phyloP scores from a whole-genome alignment of 768 basidiomycete species.

The Mycena rosella region DNA sequence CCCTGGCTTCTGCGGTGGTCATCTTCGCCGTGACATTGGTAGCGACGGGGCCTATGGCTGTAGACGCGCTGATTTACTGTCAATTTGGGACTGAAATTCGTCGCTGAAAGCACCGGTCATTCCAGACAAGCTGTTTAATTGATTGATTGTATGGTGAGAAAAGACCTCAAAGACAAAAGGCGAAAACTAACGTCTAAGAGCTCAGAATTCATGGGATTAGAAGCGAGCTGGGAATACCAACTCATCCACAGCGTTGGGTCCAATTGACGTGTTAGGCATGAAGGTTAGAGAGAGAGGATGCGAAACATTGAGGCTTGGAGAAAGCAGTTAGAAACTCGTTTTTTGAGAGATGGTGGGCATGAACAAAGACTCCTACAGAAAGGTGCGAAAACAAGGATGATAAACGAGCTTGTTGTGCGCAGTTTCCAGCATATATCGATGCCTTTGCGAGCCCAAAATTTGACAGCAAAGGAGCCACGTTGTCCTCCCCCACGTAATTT shows the following conservation, averaged over 20 bases:
- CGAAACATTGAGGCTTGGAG: conserved; percentile 64
- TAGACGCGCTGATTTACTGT: conserved; percentile 70
- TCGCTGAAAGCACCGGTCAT: conserved; percentile 82
- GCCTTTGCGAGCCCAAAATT: conserved; percentile 65
- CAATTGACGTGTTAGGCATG: conserved; percentile 63
- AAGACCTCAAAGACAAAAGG: neutral
- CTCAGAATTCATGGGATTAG: conserved; percentile 14
- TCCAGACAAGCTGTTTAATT: conserved; percentile 66
- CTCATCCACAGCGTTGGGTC: conserved; percentile 70
- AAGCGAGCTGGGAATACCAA: conserved; percentile 44
- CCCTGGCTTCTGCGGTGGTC: too few relatives aligned
- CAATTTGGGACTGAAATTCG: conserved; percentile 68
- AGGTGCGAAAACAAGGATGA: too few relatives aligned
- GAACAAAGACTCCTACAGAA: too few relatives aligned
- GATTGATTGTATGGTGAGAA: neutral
- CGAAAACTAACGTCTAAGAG: conserved; percentile 57
- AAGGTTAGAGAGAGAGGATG: conserved; percentile 60
- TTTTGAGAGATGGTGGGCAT: conserved; percentile 42
- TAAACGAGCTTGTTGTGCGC: conserved; percentile 65
- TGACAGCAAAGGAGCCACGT: conserved; percentile 58
- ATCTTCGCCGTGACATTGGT: too few relatives aligned
- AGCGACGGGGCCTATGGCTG: too few relatives aligned
- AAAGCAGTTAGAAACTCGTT: conserved; percentile 69
- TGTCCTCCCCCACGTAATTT: conserved; percentile 74
- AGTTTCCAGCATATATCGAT: conserved; percentile 74